Percentiles rank a stretch among this genome's conserved stretches.
phyloP scores from a whole-genome alignment of 164 flowering plant genomes.

The Piper betle region DNA sequence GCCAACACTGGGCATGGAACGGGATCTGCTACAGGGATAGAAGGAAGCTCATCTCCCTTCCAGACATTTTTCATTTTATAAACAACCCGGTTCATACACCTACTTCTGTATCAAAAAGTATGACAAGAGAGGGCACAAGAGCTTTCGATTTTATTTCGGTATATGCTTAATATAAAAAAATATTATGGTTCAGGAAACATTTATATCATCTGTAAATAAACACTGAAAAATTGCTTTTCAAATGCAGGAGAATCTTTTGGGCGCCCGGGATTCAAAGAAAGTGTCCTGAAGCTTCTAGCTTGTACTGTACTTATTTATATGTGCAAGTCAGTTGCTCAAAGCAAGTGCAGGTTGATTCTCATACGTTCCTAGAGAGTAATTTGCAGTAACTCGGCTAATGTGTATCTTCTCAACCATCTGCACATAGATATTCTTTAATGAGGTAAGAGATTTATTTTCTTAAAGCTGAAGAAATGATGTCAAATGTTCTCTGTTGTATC shows the following conservation, averaged over 20 bases:
- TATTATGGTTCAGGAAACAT: no score
- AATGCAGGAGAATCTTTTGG: conserved; percentile 67
- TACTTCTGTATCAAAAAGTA: conserved; percentile 28
- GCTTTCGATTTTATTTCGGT: conserved; percentile 90
- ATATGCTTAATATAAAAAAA: background rate
- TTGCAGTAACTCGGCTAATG: no score
- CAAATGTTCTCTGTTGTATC: no score
- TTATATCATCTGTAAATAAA: background rate
- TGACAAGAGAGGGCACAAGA: conserved; percentile 80
- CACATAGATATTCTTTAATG: no score
- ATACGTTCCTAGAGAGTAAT: no score
- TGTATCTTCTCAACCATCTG: no score
- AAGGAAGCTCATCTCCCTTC: conserved; percentile 50
- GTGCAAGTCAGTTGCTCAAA: no score
- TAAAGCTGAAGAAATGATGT: no score
- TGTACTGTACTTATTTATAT: no score
- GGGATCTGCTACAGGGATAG: conserved; percentile 19
- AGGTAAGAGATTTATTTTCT: no score
- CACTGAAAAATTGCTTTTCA: background rate
- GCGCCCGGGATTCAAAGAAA: conserved; percentile 75
- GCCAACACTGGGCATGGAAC: conserved; percentile 22
- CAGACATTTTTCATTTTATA: conserved; percentile 64
- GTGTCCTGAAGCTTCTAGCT: conserved; percentile 16
- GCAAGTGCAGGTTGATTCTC: no score
- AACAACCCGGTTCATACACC: conserved; percentile 33